These are phyloP conservation scores for Macadamia tetraphylla DNA, from an alignment of 164 flowering plant species.

Conservation along the genomic window DNA sequence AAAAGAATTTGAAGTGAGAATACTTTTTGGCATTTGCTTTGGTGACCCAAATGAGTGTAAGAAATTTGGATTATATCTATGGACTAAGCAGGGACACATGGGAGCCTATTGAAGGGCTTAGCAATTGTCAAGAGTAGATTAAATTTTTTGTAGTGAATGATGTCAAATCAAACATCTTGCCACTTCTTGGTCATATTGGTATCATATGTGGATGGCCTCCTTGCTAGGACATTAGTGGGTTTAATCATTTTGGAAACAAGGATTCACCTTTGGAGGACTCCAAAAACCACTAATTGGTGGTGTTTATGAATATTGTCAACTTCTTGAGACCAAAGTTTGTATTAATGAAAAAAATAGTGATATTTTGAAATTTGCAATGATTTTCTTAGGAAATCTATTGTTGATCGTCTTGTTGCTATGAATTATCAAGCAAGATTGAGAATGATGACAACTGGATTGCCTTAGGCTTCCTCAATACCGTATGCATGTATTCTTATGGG, in stretches of 20 bases:
- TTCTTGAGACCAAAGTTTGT: constrained; percentile 64
- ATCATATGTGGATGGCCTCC: no score
- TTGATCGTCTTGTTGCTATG: constrained; percentile 54
- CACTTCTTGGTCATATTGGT: constrained; percentile 58
- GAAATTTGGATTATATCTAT: constrained; percentile 36
- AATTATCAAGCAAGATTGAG: constrained; percentile 77
- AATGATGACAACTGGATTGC: constrained; percentile 66
- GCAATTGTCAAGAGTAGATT: constrained; percentile 40
- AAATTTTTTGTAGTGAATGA: constrained; percentile 50
- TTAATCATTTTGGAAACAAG: no score
- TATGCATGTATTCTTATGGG: constrained; percentile 82
- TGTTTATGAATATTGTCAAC: constrained; percentile 29
- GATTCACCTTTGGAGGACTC: no score
- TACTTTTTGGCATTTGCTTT: constrained; percentile 46
- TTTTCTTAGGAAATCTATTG: constrained; percentile 63
- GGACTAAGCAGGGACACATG: constrained; percentile 51
- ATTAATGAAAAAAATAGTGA: constrained; percentile 94
- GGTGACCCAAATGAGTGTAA: constrained; percentile 48
- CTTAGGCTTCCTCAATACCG: constrained; percentile 88
- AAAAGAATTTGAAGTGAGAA: constrained; percentile 62
- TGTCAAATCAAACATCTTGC: constrained; percentile 40
- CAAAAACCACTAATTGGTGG: no score
- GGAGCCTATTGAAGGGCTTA: constrained; percentile 56
- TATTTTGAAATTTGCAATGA: constrained; percentile 54
- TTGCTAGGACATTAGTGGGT: no score